Evolutionary conservation across 805 yeast species (phyloP), one percentile per base, ranked within the genome.

Genomic region (Ascoidea tarda): DNA sequence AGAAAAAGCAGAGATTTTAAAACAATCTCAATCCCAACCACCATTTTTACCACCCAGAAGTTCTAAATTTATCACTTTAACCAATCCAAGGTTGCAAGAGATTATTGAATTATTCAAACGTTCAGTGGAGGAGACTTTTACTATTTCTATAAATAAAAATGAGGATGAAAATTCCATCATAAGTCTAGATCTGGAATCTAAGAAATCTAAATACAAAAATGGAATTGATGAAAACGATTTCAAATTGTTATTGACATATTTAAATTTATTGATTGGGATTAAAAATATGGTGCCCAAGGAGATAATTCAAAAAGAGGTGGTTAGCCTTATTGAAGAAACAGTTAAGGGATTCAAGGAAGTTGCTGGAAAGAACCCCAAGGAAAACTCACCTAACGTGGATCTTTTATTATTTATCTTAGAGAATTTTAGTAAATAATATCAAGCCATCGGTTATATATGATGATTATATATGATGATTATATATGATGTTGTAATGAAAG

Each of bases 241-340:
- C 46, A 69, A 76, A 46, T 66, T 75, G 2, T 62, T 84, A 6
- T 65, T 81, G 46, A 76, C 82, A 5, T 79, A 74, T 63, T 64
- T 84, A 57, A 83, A 83, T 59, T 70, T 85, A 4, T 14, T 38
- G 14, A 38, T 38, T 14, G 8, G 14, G 4, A 38, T 38, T 14
- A 38, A 38, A 38, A 38, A 38, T 8, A 38, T 8, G 14, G 44
- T 38, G 8, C 14, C 8, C 44, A 8, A 8, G 14, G 44, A 14
- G 14, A 38, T 10, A 38, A 8, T 38, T 38, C 14, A 38, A 10
- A 38, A 10, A 38, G 28, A 21, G 2, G 14, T 38, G 14, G 14
- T 38, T 38, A 10, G 14, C 14, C 14, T 38, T 38, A 38, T 38
- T 10, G 14, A 38, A 14, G 44, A 8, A 10, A 38, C 14, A 38